Conservation (phyloP, 352 stramenopile genomes). For the Phytophthora ramorum region DNA sequence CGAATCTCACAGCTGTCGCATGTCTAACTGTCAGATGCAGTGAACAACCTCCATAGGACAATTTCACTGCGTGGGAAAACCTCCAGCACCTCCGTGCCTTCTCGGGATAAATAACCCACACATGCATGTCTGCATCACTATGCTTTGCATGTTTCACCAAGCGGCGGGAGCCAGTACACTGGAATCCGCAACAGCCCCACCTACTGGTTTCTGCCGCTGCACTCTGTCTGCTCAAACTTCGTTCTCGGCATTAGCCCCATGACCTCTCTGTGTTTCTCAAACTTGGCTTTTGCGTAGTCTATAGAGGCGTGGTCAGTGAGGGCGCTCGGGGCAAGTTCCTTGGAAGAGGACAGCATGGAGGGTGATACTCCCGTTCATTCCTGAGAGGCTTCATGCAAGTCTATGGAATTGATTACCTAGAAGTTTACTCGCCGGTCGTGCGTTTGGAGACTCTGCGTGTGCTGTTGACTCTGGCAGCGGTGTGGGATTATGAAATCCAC, state of each 20-base stretch:
- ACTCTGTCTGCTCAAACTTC: background rate
- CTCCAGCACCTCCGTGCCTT: too few relatives aligned
- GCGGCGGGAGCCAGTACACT: too few relatives aligned
- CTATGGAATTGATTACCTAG: constrained; percentile 3
- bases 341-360: background rate
- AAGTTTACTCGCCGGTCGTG: constrained; percentile 11
- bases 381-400: constrained; percentile 21
- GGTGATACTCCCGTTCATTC: constrained; percentile 83
- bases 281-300: constrained; percentile 4
- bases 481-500: constrained; percentile 11
- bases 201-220: background rate
- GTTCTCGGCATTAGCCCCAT: constrained; percentile 1
- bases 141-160: too few relatives aligned
- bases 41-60: too few relatives aligned
- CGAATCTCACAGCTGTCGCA: too few relatives aligned
- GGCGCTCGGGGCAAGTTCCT: background rate
- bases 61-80: too few relatives aligned
- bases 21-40: too few relatives aligned
- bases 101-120: too few relatives aligned
- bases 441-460: constrained; percentile 9
- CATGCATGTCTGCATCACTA: too few relatives aligned
- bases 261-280: constrained; percentile 23
- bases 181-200: too few relatives aligned
- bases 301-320: constrained; percentile 1
- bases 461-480: constrained; percentile 8